Base-by-base conservation (phyloP, 1,284 basidiomycete genomes). In the Ceratobasidium sp. region DNA sequence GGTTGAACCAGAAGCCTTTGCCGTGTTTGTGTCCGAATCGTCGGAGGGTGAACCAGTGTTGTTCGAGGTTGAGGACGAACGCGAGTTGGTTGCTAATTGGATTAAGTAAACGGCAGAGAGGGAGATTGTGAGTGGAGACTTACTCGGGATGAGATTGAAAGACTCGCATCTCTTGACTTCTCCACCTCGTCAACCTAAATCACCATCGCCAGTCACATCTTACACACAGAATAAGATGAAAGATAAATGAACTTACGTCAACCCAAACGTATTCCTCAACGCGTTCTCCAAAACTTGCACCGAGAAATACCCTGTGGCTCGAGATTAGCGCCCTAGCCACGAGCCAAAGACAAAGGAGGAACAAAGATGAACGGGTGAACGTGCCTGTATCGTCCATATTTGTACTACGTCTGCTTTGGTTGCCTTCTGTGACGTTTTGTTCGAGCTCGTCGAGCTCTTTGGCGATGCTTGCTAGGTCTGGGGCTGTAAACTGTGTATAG, bases 331-430 rank as follows among this genome's bases (percentile, higher is more conserved):
- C 73, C 33, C 68, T 33, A 80, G 28, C 79, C 77, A 50, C 48
- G 81, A 65, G 78, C 78, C 46, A 78, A 77, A 48, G 57, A 3
- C 80, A 62, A 80, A 80, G 28, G 79, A 81, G 66, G 79, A 48
- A 54, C 73, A 64, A 20, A 9, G 48, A n/a, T 48, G 54, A 23
- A 50, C n/a, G 48, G 48, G 48, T 17, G 77, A 9, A 69, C 85
- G n/a, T 80, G 90, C 92, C 93, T 61, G 94, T 94, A 83, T 96
- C 95, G 81, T 96, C 95, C 92, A 96, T 95, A 83, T 97, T 97
- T 70, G 89, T 90, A 83, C 85, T 85, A 90, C 94, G 82, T 3
- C 85, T 85, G 76, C 77, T 83, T 75, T 75, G 82, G 23, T 64
- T 85, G 77, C 85, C 84, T 56, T 87, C 84, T 78, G 88, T 86